Base-by-base conservation (phyloP, 1,139 yeast genomes). In the Maudiozyma humilis region DNA sequence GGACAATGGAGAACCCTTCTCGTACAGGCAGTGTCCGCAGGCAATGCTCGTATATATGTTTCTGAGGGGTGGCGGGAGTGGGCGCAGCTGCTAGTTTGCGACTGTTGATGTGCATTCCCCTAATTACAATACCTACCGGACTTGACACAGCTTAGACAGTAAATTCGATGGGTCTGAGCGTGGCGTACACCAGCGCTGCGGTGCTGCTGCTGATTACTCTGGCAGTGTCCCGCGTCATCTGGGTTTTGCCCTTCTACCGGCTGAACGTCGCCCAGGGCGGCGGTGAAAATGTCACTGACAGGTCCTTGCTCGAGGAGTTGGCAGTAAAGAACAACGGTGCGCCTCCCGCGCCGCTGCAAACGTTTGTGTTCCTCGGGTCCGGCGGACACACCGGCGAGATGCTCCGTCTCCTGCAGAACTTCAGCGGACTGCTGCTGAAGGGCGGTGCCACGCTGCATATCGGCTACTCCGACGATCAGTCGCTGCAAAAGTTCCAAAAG, bases 381-480 rank as follows among this genome's bases (percentile, higher is more conserved):
- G 98, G 88, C 0, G 98, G 97, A 1, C 98, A 91, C 59, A 89
- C 97, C 0, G 97, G 96, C 1, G 97, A 91, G 61, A 86, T 91
- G 95, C 61, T 88, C 25, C 69, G 91, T 33, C 68, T 91, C 25
- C 60, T 86, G 14, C 60, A 66, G 4, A 67, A 69, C 7, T 63
- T 71, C 38, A 66, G 69, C 33, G 44, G 47, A 0, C 38, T 65
- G 57, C 43, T 51, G 37, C 32, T 57, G 44, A 42, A 64, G 13
- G 39, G 50, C 3, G 51, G 53, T 2, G 50, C 48, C 17, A 46
- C 44, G 3, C n/a, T 65, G 17, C 47, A 58, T 46, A 45, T 68
- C 47, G 65, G 67, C 45, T 46, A 56, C 50, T 43, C 64, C 43
- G 56, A 61, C 41, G 32, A 25, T 8, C 32, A 36, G 29, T 36